Base-by-base conservation (phyloP, 2,329 filamentous ascomycete species). In the Fusarium succisae region DNA sequence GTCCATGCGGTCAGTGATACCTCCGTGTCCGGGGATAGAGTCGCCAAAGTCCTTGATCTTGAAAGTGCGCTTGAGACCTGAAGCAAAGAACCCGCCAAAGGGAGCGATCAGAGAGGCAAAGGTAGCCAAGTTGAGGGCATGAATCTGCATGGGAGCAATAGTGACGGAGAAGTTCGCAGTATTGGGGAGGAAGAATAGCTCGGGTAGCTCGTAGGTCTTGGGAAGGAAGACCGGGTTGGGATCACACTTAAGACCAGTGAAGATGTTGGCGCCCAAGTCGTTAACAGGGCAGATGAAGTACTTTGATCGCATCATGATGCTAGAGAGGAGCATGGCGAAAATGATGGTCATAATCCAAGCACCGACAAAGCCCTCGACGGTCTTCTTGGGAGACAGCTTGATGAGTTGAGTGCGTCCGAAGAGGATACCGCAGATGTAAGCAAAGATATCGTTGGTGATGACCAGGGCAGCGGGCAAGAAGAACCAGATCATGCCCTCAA, bases 1-100 rank as follows among this genome's bases (percentile, higher is more conserved):
- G 81, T 99, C 96, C 96, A 99, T 98, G 71, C 96, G 93, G 82
- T 99, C 96, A 22, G 96, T 99, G 86, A 99, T 98, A 77, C 96
- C 96, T 70, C 96, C 96, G 79, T 99, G 96, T 28, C 96, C 96
- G 4, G 96, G 96, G 77, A 99, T 99, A 3, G 95, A 97, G 83
- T 99, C 94, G 76, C 96, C 96, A 85, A 99, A 99, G 85, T 99
- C 96, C 88, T 99, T 99, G 88, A 99, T 97, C 86, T 99, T 98
- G 87, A 99, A 99, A 8, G 96, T 98, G 37, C 96, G 94, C 89
- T 99, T 99, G 66, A 99, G 89, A 2, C 96, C 96, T 6, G 95
- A 98, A 9, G 96, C 96, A 81, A 99, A 99, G 89, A 99, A 99
- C 37, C 96, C 96, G 64, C 96, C 96, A 79, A 99, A 99, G 6